These are phyloP conservation scores for Mucor plumbeus DNA, from an alignment of 371 early-diverging fungal genomes.

Conservation along the genomic window DNA sequence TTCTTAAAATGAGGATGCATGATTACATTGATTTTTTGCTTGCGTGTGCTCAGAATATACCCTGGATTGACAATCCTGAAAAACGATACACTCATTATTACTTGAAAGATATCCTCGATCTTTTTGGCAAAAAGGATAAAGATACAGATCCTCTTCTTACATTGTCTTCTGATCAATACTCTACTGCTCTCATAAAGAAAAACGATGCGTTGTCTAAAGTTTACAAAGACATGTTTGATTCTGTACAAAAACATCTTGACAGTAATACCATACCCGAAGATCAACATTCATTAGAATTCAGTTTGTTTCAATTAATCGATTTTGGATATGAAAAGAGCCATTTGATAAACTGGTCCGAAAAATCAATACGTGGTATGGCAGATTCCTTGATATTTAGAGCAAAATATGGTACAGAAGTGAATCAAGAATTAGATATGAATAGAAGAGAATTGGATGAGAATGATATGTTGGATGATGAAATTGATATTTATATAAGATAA, in stretches of 20 bases:
- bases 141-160: not conserved
- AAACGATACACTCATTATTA: not conserved
- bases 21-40: not conserved
- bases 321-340: not conserved
- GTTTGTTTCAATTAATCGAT: not conserved
- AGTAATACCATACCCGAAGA: not conserved
- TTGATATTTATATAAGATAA: not conserved
- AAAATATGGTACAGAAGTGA: not conserved
- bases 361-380: not conserved
- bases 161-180: not conserved
- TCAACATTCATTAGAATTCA: not conserved
- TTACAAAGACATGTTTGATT: not conserved
- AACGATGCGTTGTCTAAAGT: not conserved
- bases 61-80: not conserved
- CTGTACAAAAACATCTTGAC: not conserved
- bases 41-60: not conserved
- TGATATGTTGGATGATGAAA: not conserved
- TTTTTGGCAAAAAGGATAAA: not conserved
- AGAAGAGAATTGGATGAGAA: conserved; percentile 2
- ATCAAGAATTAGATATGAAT: not conserved
- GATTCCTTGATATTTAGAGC: not conserved
- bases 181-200: not conserved
- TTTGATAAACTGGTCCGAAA: not conserved
- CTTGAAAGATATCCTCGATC: not conserved
- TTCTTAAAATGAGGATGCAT: not conserved